Evolutionary conservation across 345 rosid species (phyloP).

Genomic region (Eucalyptus sideroxylon): DNA sequence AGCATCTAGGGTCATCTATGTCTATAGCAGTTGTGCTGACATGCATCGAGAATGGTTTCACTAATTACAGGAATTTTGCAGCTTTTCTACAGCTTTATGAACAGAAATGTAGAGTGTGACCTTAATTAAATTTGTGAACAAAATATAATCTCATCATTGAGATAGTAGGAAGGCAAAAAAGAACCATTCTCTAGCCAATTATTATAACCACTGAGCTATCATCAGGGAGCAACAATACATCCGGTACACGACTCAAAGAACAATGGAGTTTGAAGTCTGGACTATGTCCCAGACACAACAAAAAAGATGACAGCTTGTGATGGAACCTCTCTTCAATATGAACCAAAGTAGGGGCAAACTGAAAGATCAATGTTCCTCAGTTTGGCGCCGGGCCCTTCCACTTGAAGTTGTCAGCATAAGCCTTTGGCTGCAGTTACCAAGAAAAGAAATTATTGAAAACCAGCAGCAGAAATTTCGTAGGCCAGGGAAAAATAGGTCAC

Average conservation of each 20-base stretch:
- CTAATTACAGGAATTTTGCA: neutral
- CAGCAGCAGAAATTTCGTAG: neutral
- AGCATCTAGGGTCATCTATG: neutral
- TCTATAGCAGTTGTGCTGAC: neutral
- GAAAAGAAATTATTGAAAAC: neutral
- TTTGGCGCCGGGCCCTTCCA: slow-evolving; percentile 64
- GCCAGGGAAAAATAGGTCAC: neutral
- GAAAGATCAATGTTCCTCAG: slow-evolving; percentile 13
- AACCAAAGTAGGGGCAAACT: neutral
- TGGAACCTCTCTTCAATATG: neutral
- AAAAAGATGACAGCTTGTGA: neutral
- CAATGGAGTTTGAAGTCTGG: neutral
- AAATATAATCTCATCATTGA: neutral
- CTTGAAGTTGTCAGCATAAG: slow-evolving; percentile 92
- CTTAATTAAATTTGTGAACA: neutral
- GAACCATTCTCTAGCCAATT: neutral
- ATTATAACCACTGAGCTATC: neutral
- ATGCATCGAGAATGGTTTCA: neutral
- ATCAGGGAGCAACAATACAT: neutral
- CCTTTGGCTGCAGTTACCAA: slow-evolving; percentile 32
- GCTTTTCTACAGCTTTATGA: neutral
- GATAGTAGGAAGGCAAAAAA: neutral
- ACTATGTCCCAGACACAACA: neutral
- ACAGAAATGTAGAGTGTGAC: neutral
- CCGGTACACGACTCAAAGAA: neutral